Conservation (phyloP, 2,329 filamentous ascomycete species). For the Colletotrichum salicis region DNA sequence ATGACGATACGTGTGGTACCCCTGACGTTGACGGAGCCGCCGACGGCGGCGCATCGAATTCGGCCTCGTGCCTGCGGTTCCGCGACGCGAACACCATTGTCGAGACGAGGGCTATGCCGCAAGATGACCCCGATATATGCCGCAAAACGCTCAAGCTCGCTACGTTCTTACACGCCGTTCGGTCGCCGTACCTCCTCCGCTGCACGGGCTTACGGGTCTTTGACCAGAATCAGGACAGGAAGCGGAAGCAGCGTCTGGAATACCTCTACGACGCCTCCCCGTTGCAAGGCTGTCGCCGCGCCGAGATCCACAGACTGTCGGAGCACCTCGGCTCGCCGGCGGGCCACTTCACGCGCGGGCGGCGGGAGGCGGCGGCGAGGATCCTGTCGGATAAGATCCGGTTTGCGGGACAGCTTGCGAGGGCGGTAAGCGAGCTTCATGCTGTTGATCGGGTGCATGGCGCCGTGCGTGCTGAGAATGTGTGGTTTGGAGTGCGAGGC, state of each 20-base stretch:
- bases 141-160: not conserved
- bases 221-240: not conserved
- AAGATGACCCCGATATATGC: not conserved
- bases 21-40: no score
- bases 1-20: not conserved
- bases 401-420: not conserved
- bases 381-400: not conserved
- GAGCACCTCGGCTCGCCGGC: not conserved
- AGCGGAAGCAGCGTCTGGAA: not conserved
- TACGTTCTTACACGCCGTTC: not conserved
- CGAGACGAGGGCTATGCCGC: not conserved
- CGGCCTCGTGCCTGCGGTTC: not conserved
- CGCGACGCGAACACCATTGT: not conserved
- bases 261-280: not conserved
- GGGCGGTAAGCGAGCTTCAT: not conserved
- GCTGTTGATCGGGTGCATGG: constrained; percentile 2
- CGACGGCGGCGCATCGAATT: no score
- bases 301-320: not conserved
- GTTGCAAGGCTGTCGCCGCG: not conserved
- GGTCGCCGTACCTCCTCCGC: not conserved
- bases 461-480: not conserved
- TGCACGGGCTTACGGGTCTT: not conserved
- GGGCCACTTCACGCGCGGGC: not conserved
- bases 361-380: not conserved
- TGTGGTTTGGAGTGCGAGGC: constrained; percentile 1